phyloP scores from a whole-genome alignment of 805 yeast genomes.

The Candida sanyiensis region DNA sequence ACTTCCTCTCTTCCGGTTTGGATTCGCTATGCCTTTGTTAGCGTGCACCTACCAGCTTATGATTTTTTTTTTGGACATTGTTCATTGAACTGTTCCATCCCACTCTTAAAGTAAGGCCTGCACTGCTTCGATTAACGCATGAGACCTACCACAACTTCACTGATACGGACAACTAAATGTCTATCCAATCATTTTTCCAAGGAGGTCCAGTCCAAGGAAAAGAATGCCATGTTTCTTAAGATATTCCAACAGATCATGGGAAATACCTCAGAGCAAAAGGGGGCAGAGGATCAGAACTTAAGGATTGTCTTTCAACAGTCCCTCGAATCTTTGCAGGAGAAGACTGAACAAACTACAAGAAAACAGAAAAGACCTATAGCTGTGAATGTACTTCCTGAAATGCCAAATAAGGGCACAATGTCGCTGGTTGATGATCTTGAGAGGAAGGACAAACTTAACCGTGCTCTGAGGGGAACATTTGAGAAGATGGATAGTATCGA shows the following conservation, averaged over 20 bases:
- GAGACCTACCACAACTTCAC: slow-evolving; percentile 3
- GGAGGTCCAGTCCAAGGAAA: slow-evolving; percentile 5
- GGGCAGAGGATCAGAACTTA: not conserved
- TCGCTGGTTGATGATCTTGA: slow-evolving; percentile 7
- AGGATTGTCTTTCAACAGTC: slow-evolving; percentile 8
- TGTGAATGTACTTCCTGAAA: too few species aligned
- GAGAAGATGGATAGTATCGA: not conserved
- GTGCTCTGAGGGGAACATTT: not conserved
- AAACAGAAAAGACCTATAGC: too few species aligned
- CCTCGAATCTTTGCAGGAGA: slow-evolving; percentile 1
- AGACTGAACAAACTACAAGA: not conserved
- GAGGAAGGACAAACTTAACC: slow-evolving; percentile 4
- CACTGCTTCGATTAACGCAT: not conserved
- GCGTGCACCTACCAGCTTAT: not conserved
- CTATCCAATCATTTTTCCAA: slow-evolving; percentile 4
- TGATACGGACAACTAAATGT: not conserved
- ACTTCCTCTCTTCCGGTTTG: too few species aligned
- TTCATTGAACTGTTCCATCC: not conserved
- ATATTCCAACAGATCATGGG: slow-evolving; percentile 5
- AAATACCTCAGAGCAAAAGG: not conserved
- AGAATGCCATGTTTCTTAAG: slow-evolving; percentile 4
- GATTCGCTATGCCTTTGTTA: too few species aligned
- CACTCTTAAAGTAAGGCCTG: not conserved
- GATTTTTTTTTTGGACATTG: not conserved
- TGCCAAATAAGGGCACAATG: too few species aligned